Evolutionary conservation across 2,329 filamentous ascomycete genomes (phyloP).

Genomic region (Colletotrichum sp.): DNA sequence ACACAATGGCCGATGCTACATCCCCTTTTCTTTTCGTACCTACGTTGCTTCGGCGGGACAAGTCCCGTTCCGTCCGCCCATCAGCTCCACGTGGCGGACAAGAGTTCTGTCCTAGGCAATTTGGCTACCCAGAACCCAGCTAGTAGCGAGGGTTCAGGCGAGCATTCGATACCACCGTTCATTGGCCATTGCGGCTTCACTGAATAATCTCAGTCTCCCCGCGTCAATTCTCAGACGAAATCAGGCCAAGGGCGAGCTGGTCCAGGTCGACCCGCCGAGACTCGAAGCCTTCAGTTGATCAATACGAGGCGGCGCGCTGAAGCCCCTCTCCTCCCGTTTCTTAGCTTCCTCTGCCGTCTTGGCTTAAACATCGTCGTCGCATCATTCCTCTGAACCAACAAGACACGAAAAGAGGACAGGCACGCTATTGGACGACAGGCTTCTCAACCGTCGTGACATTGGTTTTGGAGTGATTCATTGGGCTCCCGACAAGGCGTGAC

Average conservation of each 20-base stretch:
- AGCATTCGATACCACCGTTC: neutral
- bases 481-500: neutral
- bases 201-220: neutral
- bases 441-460: neutral
- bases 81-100: constrained; percentile 3
- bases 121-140: neutral
- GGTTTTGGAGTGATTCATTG: neutral
- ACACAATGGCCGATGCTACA: neutral
- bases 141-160: neutral
- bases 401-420: neutral
- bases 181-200: neutral
- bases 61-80: constrained; percentile 5
- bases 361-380: neutral
- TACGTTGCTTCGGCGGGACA: neutral
- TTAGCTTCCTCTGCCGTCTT: neutral
- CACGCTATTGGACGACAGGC: neutral
- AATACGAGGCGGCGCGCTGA: neutral
- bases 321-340: neutral
- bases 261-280: neutral
- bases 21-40: neutral
- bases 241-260: neutral
- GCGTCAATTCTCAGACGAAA: neutral
- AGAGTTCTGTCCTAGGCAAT: neutral
- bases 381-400: constrained; percentile 7
- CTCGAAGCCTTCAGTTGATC: neutral